Evolutionary conservation across 352 stramenopile species (phyloP).

Genomic region (Achlya hypogyna): DNA sequence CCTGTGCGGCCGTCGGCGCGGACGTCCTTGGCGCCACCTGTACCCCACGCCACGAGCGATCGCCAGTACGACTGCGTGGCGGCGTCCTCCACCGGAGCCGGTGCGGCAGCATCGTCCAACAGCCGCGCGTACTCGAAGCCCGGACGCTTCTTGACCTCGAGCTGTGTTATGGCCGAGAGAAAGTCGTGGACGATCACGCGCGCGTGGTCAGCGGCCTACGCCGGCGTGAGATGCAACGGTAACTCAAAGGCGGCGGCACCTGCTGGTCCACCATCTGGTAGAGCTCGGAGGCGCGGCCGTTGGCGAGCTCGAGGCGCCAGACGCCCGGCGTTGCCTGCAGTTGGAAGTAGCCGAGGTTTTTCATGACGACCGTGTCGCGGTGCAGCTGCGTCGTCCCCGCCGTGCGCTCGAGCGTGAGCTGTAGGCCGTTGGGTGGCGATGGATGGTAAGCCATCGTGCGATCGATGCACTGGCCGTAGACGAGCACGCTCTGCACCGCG

Average conservation of each 20-base stretch:
- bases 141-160: slow-evolving; percentile 88
- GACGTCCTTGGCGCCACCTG: slow-evolving; percentile 23
- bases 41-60: slow-evolving; percentile 60
- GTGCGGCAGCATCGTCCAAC: slow-evolving; percentile 30
- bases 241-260: slow-evolving; percentile 18
- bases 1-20: slow-evolving; percentile 32
- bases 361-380: slow-evolving; percentile 98
- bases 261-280: slow-evolving; percentile 59
- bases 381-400: slow-evolving; percentile 42
- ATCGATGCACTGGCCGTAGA: slow-evolving; percentile 87
- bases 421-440: slow-evolving; percentile 81
- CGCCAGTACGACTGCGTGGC: slow-evolving; percentile 42
- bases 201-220: slow-evolving; percentile 30
- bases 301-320: slow-evolving; percentile 87
- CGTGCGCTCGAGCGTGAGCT: slow-evolving; percentile 83
- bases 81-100: neutral
- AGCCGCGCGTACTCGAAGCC: slow-evolving; percentile 78
- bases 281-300: slow-evolving; percentile 57
- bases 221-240: too few species aligned
- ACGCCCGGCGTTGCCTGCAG: slow-evolving; percentile 94
- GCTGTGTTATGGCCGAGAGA: slow-evolving; percentile 65
- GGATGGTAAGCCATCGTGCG: slow-evolving; percentile 54
- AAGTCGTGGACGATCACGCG: slow-evolving; percentile 80
- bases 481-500: slow-evolving; percentile 80
- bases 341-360: slow-evolving; percentile 99